Conservation (phyloP, 768 basidiomycete species). For the Phanerochaete carnosa region DNA sequence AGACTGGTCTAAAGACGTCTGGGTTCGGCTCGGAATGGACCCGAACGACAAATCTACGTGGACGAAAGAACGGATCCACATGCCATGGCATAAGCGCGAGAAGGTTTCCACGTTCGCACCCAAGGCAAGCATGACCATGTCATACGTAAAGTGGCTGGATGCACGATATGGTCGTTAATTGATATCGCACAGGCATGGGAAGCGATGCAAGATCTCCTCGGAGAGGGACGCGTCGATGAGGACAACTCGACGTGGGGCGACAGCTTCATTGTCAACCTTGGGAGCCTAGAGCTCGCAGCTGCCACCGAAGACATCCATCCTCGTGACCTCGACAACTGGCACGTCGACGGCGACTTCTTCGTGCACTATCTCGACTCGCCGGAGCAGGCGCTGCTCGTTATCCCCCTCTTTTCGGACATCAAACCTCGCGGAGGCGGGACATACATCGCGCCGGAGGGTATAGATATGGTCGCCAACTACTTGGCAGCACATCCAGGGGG, state of each 20-base stretch:
- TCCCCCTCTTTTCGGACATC: conserved; percentile 60
- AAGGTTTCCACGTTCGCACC: conserved; percentile 48
- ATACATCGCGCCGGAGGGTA: conserved; percentile 56
- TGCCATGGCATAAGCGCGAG: conserved; percentile 50
- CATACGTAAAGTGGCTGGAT: background rate
- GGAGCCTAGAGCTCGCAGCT: conserved; percentile 40
- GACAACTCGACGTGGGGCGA: conserved; percentile 50
- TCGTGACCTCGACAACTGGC: conserved; percentile 57
- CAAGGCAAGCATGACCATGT: conserved; percentile 30
- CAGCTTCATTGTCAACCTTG: conserved; percentile 63
- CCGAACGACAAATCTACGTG: conserved; percentile 55
- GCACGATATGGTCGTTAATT: background rate
- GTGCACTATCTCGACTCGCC: conserved; percentile 64
- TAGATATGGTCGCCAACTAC: conserved; percentile 46
- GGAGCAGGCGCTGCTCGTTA: conserved; percentile 61
- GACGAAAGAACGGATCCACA: conserved; percentile 48
- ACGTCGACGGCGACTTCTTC: conserved; percentile 61
- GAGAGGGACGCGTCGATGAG: conserved; percentile 54
- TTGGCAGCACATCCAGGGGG: conserved; percentile 52
- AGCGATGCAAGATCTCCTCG: conserved; percentile 58
- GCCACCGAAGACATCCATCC: conserved; percentile 31
- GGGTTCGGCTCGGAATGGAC: conserved; percentile 49
- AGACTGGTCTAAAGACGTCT: conserved; percentile 48
- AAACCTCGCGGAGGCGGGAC: conserved; percentile 53
- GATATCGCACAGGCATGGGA: conserved; percentile 43